Evolutionary conservation across 345 rosid species (phyloP).

Genomic region (Acer yangbiense): DNA sequence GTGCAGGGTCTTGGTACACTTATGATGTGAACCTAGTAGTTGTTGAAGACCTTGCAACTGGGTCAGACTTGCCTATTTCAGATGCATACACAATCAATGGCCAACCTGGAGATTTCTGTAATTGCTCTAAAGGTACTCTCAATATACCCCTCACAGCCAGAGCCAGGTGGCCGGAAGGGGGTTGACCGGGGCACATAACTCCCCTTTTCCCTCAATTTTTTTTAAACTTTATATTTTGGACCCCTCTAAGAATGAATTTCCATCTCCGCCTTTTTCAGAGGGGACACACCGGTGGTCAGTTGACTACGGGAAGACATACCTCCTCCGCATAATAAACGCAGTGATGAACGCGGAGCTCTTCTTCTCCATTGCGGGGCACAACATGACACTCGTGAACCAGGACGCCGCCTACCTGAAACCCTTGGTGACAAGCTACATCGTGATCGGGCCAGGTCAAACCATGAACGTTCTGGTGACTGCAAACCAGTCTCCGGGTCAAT

Average conservation of each 20-base stretch:
- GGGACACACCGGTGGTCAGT: constrained; percentile 12
- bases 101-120: constrained; percentile 21
- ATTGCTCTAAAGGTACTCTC: constrained; percentile 30
- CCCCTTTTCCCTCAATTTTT: too few species aligned
- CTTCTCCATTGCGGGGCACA: constrained; percentile 26
- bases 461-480: constrained; percentile 28
- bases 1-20: constrained; percentile 26
- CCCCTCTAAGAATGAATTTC: too few species aligned
- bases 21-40: constrained; percentile 16
- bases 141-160: too few species aligned
- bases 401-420: constrained; percentile 31
- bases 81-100: not conserved
- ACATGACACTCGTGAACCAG: constrained; percentile 20
- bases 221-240: too few species aligned
- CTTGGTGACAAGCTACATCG: constrained; percentile 10
- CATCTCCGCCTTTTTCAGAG: not conserved
- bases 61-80: constrained; percentile 15
- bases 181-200: too few species aligned
- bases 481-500: constrained; percentile 14
- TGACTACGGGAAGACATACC: constrained; percentile 19
- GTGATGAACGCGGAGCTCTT: constrained; percentile 24
- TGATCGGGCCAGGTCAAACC: constrained; percentile 31
- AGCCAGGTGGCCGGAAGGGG: too few species aligned
- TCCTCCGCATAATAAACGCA: constrained; percentile 19
- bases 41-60: not conserved